Evolutionary conservation across 2,329 filamentous ascomycete genomes (phyloP).

Genomic region (Fusarium sterilihyphosum): DNA sequence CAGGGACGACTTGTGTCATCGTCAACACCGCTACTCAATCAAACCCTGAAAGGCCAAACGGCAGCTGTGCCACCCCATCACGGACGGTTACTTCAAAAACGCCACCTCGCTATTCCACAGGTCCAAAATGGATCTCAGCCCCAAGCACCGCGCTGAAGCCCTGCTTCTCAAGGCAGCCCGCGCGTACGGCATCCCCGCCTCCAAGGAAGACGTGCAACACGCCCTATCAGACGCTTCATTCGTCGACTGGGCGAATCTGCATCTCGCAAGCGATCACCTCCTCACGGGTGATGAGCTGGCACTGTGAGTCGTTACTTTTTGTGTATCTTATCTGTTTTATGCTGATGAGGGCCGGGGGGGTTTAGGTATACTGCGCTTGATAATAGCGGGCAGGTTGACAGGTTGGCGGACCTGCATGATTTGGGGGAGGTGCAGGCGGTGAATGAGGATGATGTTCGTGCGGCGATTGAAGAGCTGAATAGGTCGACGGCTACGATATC

Average conservation of each 20-base stretch:
- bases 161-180: constrained; percentile 48
- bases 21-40: neutral
- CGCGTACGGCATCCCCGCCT: constrained; percentile 45
- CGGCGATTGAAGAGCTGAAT: constrained; percentile 71
- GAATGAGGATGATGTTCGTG: constrained; percentile 67
- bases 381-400: constrained; percentile 58
- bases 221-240: constrained; percentile 52
- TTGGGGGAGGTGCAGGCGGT: constrained; percentile 61
- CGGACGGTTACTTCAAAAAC: constrained; percentile 38
- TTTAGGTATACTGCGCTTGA: constrained; percentile 61
- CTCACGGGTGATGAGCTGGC: constrained; percentile 64
- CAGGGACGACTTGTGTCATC: neutral
- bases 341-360: constrained; percentile 11
- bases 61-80: constrained; percentile 36
- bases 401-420: constrained; percentile 57
- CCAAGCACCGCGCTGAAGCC: constrained; percentile 46
- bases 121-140: constrained; percentile 43
- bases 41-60: constrained; percentile 7
- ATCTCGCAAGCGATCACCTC: constrained; percentile 62
- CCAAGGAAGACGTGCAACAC: constrained; percentile 51
- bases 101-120: constrained; percentile 49
- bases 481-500: constrained; percentile 71
- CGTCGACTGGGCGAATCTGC: constrained; percentile 59
- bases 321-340: constrained; percentile 6
- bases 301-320: constrained; percentile 52